These are phyloP conservation scores for Cyberlindnera suaveolens DNA, from an alignment of 805 yeast species.

Conservation along the genomic window DNA sequence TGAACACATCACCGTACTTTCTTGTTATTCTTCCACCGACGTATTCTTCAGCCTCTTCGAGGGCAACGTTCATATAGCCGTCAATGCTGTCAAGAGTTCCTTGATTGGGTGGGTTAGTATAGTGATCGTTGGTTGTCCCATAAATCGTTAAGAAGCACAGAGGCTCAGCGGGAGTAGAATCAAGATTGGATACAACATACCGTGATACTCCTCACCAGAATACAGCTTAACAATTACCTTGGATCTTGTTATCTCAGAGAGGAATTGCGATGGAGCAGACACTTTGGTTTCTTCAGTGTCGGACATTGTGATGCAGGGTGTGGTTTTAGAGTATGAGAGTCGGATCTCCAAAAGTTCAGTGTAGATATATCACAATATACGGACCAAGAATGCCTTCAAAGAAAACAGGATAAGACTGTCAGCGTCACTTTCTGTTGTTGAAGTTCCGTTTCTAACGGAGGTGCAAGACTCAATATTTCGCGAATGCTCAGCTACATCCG, in stretches of 20 bases:
- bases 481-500: too few relatives aligned
- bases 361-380: too few relatives aligned
- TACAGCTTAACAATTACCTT: constrained; percentile 76
- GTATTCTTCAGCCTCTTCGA: constrained; percentile 69
- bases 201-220: constrained; percentile 82
- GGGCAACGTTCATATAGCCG: constrained; percentile 93
- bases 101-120: constrained; percentile 4
- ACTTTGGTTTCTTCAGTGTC: constrained; percentile 6
- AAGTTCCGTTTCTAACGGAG: too few relatives aligned
- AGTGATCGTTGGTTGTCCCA: background rate
- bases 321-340: too few relatives aligned
- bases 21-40: constrained; percentile 44
- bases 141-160: too few relatives aligned
- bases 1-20: constrained; percentile 70
- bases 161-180: too few relatives aligned
- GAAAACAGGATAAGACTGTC: too few relatives aligned
- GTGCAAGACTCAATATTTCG: too few relatives aligned
- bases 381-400: too few relatives aligned
- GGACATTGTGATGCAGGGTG: constrained; percentile 4
- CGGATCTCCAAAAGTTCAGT: too few relatives aligned
- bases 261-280: constrained; percentile 68
- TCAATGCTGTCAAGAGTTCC: constrained; percentile 79
- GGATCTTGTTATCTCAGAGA: constrained; percentile 73
- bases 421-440: too few relatives aligned
- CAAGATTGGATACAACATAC: constrained; percentile 25